Base-by-base conservation (phyloP, 306 rosid genomes). In the Fragaria vesca region DNA sequence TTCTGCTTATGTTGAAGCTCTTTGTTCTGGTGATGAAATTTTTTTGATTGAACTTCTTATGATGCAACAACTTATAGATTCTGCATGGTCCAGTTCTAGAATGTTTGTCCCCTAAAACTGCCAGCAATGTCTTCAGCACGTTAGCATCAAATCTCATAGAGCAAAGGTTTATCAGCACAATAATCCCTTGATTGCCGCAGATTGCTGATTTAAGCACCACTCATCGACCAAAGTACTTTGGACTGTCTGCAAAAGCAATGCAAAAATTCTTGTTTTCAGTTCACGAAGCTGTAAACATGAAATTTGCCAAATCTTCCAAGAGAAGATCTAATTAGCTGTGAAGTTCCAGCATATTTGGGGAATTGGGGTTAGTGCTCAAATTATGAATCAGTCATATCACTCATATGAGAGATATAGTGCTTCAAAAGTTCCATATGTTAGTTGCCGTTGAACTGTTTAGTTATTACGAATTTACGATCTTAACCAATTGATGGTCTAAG, bases 121-220 rank as follows among this genome's bases (percentile, higher is more conserved):
- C 82, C 40, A 71, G 82, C 32, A 84, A 82, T 57, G 81, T 91
- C 48, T 80, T 93, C 38, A 79, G 88, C 70, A 82, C 80, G 79
- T 80, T 91, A 79, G 85, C 91, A 24, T 89, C 96, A 30, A 90
- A 81, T 81, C 90, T 93, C 75, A 74, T 73, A 20, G 93, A 93
- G 63, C 97, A 87, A 79, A 93, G 88, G 78, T 88, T 85, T 73
- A 74, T 84, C n/a, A 83, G 81, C 28, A 77, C 84, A 82, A 72
- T 86, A 69, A 68, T 88, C 61, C 92, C 93, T 45, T 93, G 97
- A 96, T 75, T 93, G 84, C 95, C 86, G 85, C 97, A 93, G 97
- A 96, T 6, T 42, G 91, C 87, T 80, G 93, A 93, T 55, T 67
- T 91, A 86, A 88, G 91, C 85, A 79, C 83, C 21, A 79, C 66